Base-by-base conservation (phyloP, 169 alveolate genomes). In the Plasmodium billcollinsi region DNA sequence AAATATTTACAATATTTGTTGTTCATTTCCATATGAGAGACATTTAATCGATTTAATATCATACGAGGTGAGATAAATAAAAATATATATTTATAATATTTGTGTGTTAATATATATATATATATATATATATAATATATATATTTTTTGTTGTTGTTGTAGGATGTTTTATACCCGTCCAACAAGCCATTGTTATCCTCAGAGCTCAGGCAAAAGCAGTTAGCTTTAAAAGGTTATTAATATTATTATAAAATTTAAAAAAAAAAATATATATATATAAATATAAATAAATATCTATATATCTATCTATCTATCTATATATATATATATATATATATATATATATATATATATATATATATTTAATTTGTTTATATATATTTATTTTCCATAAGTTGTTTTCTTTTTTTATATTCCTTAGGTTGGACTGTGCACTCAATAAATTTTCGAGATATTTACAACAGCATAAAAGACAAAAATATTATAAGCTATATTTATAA, bases 381-480 rank as follows among this genome's bases (percentile, higher is more conserved):
- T 33, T 33, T 5, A 33, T 33, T 33, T 33, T 7, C 45, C 8
- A 33, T 33, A 5, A 33, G 49, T 45, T 75, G 33, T 45, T 47
- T 67, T 29, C 47, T 33, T 29, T 2, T 70, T 56, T 70, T 65
- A 50, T 12, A 33, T 58, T 45, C 6, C 26, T 20, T 29, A 78
- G 90, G 90, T 5, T 78, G 78, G 76, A 67, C 90, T 14, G 90
- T 78, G 14, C 90, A 78, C 21, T 58, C 90, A 47, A 26, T 78
- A 58, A 78, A 78, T 39, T 78, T 78, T 52, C 59, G 90, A 78
- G 90, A 78, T 50, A n/a, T 78, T 21, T 78, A 78, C 71, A 78
- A 78, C 63, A 78, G 90, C 71, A 71, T 78, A 78, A 78, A 78
- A 59, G 90, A 78, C 58, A 78, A 78, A 78, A 78, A 78, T 21